Base-by-base conservation (phyloP, 805 yeast genomes). In the Kuraishia molischiana region DNA sequence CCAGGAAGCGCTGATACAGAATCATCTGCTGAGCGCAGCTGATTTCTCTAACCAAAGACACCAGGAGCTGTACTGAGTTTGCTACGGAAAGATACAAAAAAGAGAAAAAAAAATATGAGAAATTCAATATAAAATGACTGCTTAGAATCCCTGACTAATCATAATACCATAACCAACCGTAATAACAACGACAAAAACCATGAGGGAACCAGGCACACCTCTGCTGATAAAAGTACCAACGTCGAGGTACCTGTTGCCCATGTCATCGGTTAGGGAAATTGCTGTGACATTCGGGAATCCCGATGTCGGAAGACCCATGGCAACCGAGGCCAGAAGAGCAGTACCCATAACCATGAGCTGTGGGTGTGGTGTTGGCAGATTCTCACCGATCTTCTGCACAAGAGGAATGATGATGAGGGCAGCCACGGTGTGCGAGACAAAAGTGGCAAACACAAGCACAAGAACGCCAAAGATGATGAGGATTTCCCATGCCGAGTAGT, bases 221-320 rank as follows among this genome's bases (percentile, higher is more conserved):
- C 75, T 60, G 4, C 72, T 69, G 28, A 71, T 71, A 40, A 71
- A 71, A 5, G 69, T 61, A 32, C 64, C 53, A 18, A 71, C 72
- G 3, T 66, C 58, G 44, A 71, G 54, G 46, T 70, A 71, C 5
- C 72, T 68, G 38, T 69, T 68, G 13, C 77, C 76, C 33, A 71
- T 58, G 41, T 71, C 76, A 47, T 71, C 76, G 3, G 72, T 65
- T 72, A 69, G 67, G 36, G 73, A 64, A 46, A 71, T 71, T 11
- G 76, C 76, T n/a, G 74, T 71, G 15, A 69, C 72, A 47, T 70
- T 71, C 17, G 77, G 77, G 58, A 71, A 71, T 3, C 77, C 77
- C 2, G 75, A 69, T 4, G 73, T 67, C 8, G 76, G 76, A 39
- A 71, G 59, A 9, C 73, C 75, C 77, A 71, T 71, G 19, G 76